Evolutionary conservation across 805 yeast genomes (phyloP).

Genomic region (Saccharomycopsis fermentans): DNA sequence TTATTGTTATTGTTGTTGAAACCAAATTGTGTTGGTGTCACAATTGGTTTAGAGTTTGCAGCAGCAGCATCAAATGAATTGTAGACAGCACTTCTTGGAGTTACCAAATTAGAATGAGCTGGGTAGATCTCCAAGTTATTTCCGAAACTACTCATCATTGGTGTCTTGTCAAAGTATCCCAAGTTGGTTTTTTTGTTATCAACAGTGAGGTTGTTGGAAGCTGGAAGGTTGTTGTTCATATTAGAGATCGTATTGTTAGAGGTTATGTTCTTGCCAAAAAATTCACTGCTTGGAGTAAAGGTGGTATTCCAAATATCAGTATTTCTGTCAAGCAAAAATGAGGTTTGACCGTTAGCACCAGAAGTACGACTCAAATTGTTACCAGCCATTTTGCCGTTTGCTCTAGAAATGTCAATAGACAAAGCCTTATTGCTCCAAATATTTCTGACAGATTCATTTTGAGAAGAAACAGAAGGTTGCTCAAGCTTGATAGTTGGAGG

Average conservation of each 20-base stretch:
- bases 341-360: not conserved
- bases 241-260: not conserved
- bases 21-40: slow-evolving; percentile 3
- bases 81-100: slow-evolving; percentile 5
- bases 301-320: not conserved
- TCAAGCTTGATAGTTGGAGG: not conserved
- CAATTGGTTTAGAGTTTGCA: slow-evolving; percentile 3
- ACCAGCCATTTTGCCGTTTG: not conserved
- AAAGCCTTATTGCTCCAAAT: not conserved
- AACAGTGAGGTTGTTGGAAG: not conserved
- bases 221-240: slow-evolving; percentile 5
- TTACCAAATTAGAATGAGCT: not conserved
- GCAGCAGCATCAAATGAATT: not conserved
- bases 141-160: slow-evolving; percentile 8
- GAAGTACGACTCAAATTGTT: not conserved
- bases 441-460: not conserved
- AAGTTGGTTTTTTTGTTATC: slow-evolving; percentile 1
- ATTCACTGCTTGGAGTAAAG: slow-evolving; percentile 15
- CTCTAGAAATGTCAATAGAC: not conserved
- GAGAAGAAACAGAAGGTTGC: not conserved
- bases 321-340: not conserved
- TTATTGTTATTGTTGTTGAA: not conserved
- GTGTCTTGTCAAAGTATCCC: slow-evolving; percentile 6
- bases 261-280: slow-evolving; percentile 13
- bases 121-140: slow-evolving; percentile 6